Conservation (phyloP, 1,284 basidiomycete species). For the Marasmius oreades region DNA sequence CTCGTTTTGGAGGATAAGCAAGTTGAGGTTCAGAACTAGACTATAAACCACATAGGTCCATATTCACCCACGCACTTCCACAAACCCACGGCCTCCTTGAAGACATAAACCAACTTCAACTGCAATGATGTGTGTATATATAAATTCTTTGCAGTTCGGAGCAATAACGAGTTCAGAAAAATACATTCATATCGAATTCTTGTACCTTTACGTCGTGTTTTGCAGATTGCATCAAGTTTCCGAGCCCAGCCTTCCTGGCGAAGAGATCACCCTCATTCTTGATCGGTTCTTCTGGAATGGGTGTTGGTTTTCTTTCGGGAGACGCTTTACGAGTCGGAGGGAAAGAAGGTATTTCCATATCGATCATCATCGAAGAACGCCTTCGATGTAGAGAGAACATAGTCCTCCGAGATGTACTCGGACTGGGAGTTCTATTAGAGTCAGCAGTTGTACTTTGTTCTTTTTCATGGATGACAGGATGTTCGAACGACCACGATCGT, state of each 20-base stretch:
- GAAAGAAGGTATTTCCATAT: conserved; percentile 75
- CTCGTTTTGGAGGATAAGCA: conserved; percentile 85
- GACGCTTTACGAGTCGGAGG: conserved; percentile 57
- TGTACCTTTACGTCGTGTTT: conserved; percentile 82
- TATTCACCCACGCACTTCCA: conserved; percentile 15
- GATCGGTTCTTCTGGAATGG: conserved; percentile 28
- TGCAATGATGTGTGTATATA: conserved; percentile 1
- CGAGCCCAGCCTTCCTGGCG: conserved; percentile 71
- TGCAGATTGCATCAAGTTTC: conserved; percentile 83
- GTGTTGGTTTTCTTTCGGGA: conserved; percentile 29
- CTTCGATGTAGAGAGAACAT: conserved; percentile 57
- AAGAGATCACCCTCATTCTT: conserved; percentile 54
- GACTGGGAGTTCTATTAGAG: conserved; percentile 33
- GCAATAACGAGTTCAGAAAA: conserved; percentile 34
- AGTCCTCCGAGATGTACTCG: conserved; percentile 39
- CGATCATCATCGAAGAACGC: conserved; percentile 75
- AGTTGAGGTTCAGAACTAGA: conserved; percentile 58
- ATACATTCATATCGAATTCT: conserved; percentile 83
- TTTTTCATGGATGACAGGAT: conserved; percentile 41
- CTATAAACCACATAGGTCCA: conserved; percentile 10
- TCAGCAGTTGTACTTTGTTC: conserved; percentile 13
- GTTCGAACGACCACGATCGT: conserved; percentile 86
- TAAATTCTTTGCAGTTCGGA: neutral
- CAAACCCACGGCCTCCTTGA: conserved; percentile 1
- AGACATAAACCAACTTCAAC: neutral